Conservation (phyloP, 2,329 filamentous ascomycete genomes). For the Leptographium wingfieldii region DNA sequence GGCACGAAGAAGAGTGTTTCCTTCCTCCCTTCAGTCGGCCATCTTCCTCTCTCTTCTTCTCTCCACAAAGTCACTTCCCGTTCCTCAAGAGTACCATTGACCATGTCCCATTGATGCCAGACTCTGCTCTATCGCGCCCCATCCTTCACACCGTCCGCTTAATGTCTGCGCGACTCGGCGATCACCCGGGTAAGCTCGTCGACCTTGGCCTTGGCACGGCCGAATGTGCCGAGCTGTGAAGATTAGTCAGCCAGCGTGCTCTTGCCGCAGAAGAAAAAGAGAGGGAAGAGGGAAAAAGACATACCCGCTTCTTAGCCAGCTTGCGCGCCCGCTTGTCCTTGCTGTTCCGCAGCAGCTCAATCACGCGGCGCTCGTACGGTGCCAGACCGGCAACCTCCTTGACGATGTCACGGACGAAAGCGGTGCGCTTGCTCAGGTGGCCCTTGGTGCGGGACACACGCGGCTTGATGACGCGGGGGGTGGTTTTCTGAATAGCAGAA, state of each 20-base stretch:
- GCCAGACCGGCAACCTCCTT: conserved; percentile 95
- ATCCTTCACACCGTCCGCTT: conserved; percentile 19
- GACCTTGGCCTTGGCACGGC: conserved; percentile 98
- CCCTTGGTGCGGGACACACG: conserved; percentile 83
- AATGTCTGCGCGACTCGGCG: conserved; percentile 74
- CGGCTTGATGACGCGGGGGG: conserved; percentile 62
- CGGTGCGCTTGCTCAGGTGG: conserved; percentile 89
- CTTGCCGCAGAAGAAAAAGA: too few relatives aligned
- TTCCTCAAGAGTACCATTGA: background rate
- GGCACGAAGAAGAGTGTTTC: background rate
- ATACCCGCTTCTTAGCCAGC: conserved; percentile 97
- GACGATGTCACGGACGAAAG: conserved; percentile 93
- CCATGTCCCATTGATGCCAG: background rate
- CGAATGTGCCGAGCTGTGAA: conserved; percentile 84
- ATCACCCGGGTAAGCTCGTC: conserved; percentile 98
- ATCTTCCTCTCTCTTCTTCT: conserved; percentile 4
- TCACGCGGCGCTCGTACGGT: conserved; percentile 95
- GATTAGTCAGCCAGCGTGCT: background rate
- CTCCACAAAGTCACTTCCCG: background rate
- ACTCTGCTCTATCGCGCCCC: background rate
- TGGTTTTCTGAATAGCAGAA: conserved; percentile 57
- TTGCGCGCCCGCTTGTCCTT: conserved; percentile 99
- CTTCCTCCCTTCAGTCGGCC: background rate
- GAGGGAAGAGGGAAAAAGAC: conserved; percentile 21
- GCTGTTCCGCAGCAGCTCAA: conserved; percentile 97